phyloP scores from a whole-genome alignment of 1,139 yeast genomes.

The Kodamaea suecica region DNA sequence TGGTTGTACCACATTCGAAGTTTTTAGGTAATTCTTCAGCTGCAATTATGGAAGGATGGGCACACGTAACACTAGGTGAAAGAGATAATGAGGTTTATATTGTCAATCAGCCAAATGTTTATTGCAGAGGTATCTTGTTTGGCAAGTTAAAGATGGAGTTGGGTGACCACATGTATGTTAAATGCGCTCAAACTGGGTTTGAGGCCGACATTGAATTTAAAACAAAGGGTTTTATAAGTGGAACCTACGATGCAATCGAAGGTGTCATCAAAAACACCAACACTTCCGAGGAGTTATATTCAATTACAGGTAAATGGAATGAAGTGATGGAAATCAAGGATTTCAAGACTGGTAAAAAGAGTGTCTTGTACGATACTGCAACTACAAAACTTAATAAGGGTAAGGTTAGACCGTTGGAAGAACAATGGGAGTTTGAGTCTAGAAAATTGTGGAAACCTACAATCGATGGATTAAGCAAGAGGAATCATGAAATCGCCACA shows the following conservation, averaged over 20 bases:
- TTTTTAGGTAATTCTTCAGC: conserved; percentile 96
- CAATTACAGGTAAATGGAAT: conserved; percentile 90
- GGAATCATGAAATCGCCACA: conserved; percentile 82
- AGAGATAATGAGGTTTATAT: conserved; percentile 56
- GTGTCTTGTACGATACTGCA: conserved; percentile 62
- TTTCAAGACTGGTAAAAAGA: conserved; percentile 44
- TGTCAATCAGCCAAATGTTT: conserved; percentile 90
- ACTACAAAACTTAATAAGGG: conserved; percentile 56
- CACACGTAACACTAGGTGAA: conserved; percentile 67
- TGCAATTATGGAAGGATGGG: conserved; percentile 92
- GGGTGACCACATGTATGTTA: conserved; percentile 84
- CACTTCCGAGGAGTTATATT: conserved; percentile 56
- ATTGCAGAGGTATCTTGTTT: conserved; percentile 89
- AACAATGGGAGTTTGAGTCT: conserved; percentile 81
- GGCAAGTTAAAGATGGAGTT: conserved; percentile 87
- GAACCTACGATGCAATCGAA: conserved; percentile 85
- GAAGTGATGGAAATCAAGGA: conserved; percentile 73
- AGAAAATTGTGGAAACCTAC: conserved; percentile 82
- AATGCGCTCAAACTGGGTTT: conserved; percentile 57
- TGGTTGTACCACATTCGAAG: conserved; percentile 79
- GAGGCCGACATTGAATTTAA: conserved; percentile 89
- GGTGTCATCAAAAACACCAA: conserved; percentile 61
- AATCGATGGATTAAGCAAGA: conserved; percentile 65
- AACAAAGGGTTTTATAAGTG: conserved; percentile 90
- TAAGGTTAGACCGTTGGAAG: conserved; percentile 68